phyloP scores from a whole-genome alignment of 805 yeast genomes.

The Metschnikowia similis region DNA sequence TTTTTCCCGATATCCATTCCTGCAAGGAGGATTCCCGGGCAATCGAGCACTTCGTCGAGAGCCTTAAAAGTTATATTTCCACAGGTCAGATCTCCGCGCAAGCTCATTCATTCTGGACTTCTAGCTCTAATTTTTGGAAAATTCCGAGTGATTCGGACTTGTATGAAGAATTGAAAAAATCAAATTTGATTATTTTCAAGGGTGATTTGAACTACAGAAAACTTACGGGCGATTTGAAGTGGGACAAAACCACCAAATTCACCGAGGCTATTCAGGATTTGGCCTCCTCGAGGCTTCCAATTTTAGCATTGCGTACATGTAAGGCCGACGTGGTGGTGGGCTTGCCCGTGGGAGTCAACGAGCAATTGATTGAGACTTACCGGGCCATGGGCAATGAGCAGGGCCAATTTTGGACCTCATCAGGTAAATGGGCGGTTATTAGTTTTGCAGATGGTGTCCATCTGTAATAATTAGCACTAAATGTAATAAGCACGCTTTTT shows the following conservation, averaged over 20 bases:
- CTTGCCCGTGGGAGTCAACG: slow-evolving; percentile 66
- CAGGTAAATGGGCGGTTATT: slow-evolving; percentile 94
- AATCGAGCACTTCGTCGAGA: slow-evolving; percentile 19
- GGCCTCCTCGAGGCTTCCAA: slow-evolving; percentile 53
- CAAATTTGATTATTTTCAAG: slow-evolving; percentile 76
- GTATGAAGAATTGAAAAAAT: slow-evolving; percentile 55
- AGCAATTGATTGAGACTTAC: slow-evolving; percentile 60
- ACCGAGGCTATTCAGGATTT: slow-evolving; percentile 63
- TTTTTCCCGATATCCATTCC: slow-evolving; percentile 44
- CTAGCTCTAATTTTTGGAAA: slow-evolving; percentile 70
- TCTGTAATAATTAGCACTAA: neutral
- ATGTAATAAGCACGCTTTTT: neutral
- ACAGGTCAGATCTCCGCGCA: slow-evolving; percentile 21
- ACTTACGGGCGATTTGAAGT: slow-evolving; percentile 81
- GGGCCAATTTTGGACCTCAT: slow-evolving; percentile 77
- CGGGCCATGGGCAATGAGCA: slow-evolving; percentile 52
- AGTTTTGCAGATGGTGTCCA: slow-evolving; percentile 12
- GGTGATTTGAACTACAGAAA: slow-evolving; percentile 97
- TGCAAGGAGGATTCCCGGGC: slow-evolving; percentile 19
- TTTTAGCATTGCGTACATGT: slow-evolving; percentile 82
- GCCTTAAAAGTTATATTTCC: slow-evolving; percentile 19
- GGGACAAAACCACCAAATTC: slow-evolving; percentile 84
- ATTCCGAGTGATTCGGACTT: slow-evolving; percentile 61
- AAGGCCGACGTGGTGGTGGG: slow-evolving; percentile 96
- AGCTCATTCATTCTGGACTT: slow-evolving; percentile 84